Conservation (phyloP, 2,329 filamentous ascomycete genomes). For the Trichoderma hamatum region DNA sequence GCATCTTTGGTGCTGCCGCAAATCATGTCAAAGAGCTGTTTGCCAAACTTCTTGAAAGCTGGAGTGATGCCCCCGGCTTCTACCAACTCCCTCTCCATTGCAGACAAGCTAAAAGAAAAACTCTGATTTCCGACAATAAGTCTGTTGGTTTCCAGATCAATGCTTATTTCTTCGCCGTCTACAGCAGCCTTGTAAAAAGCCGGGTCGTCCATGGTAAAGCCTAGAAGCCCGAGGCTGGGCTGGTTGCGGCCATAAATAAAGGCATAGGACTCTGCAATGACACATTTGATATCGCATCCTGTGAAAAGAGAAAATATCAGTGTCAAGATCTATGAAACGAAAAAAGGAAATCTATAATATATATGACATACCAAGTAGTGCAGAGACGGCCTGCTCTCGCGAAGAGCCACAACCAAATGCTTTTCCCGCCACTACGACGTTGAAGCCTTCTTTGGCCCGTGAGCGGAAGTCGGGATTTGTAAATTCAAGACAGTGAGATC, state of each 20-base stretch:
- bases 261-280: conserved; percentile 49
- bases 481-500: conserved; percentile 45
- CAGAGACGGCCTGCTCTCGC: conserved; percentile 48
- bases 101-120: conserved; percentile 42
- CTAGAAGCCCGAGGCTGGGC: conserved; percentile 49
- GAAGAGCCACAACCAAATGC: conserved; percentile 52
- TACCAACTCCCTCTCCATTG: conserved; percentile 45
- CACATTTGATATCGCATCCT: conserved; percentile 45
- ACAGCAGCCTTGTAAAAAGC: conserved; percentile 42
- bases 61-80: conserved; percentile 43
- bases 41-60: conserved; percentile 46
- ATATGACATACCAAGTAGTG: conserved; percentile 33
- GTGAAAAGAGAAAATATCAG: background rate
- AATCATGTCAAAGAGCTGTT: conserved; percentile 36
- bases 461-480: conserved; percentile 46
- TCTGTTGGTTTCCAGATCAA: conserved; percentile 37
- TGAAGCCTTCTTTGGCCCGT: conserved; percentile 40
- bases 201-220: conserved; percentile 45
- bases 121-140: conserved; percentile 31
- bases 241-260: conserved; percentile 53
- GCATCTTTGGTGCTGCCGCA: conserved; percentile 12
- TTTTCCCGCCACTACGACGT: conserved; percentile 50
- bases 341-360: background rate
- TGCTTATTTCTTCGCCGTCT: conserved; percentile 42
- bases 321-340: too few relatives aligned